Evolutionary conservation across 2,329 filamentous ascomycete genomes (phyloP).

Genomic region (Mariannaea elegans): DNA sequence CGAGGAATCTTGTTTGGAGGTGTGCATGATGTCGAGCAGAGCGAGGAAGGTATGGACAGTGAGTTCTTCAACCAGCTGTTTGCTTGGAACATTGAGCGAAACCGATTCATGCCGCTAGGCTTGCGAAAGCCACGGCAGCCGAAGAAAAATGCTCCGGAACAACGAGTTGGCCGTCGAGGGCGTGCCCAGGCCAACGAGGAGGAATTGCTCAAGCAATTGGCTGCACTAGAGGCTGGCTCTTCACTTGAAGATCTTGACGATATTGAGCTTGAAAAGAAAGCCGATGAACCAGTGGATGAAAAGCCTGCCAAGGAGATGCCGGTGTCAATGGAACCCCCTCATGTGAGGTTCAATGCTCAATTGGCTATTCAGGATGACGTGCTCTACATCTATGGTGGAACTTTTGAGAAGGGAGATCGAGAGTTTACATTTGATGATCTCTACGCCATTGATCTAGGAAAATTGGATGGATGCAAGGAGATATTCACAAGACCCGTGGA

Average conservation of each 20-base stretch:
- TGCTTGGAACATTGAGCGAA: constrained; percentile 94
- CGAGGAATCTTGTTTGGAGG: constrained; percentile 93
- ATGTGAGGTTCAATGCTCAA: constrained; percentile 89
- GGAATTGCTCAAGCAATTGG: constrained; percentile 86
- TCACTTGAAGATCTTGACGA: constrained; percentile 63
- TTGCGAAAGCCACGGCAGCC: constrained; percentile 78
- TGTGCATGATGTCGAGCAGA: constrained; percentile 91
- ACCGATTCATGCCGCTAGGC: constrained; percentile 87
- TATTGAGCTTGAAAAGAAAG: constrained; percentile 60
- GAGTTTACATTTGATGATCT: constrained; percentile 97
- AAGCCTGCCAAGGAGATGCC: constrained; percentile 69
- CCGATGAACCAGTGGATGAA: constrained; percentile 63
- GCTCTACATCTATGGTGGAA: constrained; percentile 94
- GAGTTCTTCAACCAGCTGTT: constrained; percentile 95
- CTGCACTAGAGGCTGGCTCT: constrained; percentile 80
- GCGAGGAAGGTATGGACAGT: constrained; percentile 93
- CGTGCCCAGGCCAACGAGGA: constrained; percentile 91
- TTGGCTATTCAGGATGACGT: constrained; percentile 91
- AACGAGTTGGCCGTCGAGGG: constrained; percentile 69
- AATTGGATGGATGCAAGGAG: constrained; percentile 92
- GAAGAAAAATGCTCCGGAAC: constrained; percentile 63
- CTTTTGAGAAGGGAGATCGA: constrained; percentile 91
- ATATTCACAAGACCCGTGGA: constrained; percentile 84
- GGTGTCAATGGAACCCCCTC: constrained; percentile 83
- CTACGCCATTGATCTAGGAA: constrained; percentile 92